Conservation (phyloP, 441 rosid species). For the Pelargonium australe region DNA sequence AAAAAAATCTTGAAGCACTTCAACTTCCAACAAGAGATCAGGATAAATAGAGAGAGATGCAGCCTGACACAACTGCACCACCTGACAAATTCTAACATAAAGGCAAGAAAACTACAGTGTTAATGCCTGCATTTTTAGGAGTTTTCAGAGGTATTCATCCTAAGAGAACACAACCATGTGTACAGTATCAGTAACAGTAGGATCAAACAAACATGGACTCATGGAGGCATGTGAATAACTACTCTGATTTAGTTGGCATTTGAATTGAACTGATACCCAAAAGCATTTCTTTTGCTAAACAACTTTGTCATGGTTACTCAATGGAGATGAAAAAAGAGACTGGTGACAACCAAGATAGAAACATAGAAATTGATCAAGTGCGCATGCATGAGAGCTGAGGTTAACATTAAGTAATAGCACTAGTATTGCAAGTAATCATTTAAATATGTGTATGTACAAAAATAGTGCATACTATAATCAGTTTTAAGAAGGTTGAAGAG, state of each 20-base stretch:
- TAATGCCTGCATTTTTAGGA: background rate
- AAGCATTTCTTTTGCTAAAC: too few species aligned
- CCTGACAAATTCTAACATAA: background rate
- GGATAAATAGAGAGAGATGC: background rate
- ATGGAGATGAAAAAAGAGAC: too few species aligned
- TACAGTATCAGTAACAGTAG: background rate
- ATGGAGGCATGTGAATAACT: too few species aligned
- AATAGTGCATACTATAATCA: background rate
- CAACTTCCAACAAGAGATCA: background rate
- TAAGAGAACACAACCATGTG: background rate
- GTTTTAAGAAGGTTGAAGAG: constrained; percentile 13
- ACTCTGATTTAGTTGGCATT: too few species aligned
- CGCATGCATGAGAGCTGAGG: too few species aligned
- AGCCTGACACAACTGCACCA: background rate
- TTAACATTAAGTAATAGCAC: background rate
- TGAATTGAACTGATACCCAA: too few species aligned
- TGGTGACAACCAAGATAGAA: too few species aligned
- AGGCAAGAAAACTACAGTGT: background rate
- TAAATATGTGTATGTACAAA: background rate
- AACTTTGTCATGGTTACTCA: too few species aligned
- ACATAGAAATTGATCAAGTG: background rate
- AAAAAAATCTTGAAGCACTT: background rate
- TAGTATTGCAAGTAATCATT: background rate
- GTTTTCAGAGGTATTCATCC: background rate
- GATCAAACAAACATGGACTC: background rate